Evolutionary conservation across 495 filamentous ascomycete species (phyloP).

Genomic region (Bacidia gigantensis): DNA sequence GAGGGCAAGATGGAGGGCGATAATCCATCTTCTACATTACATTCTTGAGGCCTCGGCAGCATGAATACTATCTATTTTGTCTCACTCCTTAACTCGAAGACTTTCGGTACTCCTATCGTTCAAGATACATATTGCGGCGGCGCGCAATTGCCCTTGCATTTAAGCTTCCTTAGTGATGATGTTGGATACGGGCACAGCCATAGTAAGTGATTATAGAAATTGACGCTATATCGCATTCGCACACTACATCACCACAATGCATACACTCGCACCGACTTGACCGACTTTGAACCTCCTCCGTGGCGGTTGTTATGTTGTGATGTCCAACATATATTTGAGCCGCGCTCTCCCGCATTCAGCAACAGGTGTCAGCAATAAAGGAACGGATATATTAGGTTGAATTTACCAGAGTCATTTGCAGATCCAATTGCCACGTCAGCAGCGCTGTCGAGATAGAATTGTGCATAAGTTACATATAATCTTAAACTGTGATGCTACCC

Average conservation of each 20-base stretch:
- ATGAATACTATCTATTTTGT: slow-evolving; percentile 5
- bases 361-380: slow-evolving; percentile 5
- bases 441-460: slow-evolving; percentile 5
- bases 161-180: slow-evolving; percentile 5
- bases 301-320: slow-evolving; percentile 4
- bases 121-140: slow-evolving; percentile 4
- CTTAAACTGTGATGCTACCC: slow-evolving; percentile 4
- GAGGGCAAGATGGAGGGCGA: slow-evolving; percentile 4
- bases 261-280: slow-evolving; percentile 5
- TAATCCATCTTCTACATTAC: slow-evolving; percentile 6
- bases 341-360: slow-evolving; percentile 4
- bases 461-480: slow-evolving; percentile 5
- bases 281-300: slow-evolving; percentile 4
- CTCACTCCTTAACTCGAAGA: slow-evolving; percentile 4
- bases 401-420: slow-evolving; percentile 4
- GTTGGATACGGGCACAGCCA: slow-evolving; percentile 4
- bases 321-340: slow-evolving; percentile 5
- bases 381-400: slow-evolving; percentile 5
- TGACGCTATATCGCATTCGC: slow-evolving; percentile 4
- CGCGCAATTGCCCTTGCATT: slow-evolving; percentile 5
- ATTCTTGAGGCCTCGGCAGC: slow-evolving; percentile 3
- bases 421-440: slow-evolving; percentile 2
- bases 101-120: slow-evolving; percentile 3
- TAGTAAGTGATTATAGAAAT: slow-evolving; percentile 5
- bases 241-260: slow-evolving; percentile 5